A percentile compares a stretch with the other conserved stretches of the same genome.
These are phyloP conservation scores for Mucor mucedo DNA, from an alignment of 371 early-diverging fungal species.

Conservation along the genomic window DNA sequence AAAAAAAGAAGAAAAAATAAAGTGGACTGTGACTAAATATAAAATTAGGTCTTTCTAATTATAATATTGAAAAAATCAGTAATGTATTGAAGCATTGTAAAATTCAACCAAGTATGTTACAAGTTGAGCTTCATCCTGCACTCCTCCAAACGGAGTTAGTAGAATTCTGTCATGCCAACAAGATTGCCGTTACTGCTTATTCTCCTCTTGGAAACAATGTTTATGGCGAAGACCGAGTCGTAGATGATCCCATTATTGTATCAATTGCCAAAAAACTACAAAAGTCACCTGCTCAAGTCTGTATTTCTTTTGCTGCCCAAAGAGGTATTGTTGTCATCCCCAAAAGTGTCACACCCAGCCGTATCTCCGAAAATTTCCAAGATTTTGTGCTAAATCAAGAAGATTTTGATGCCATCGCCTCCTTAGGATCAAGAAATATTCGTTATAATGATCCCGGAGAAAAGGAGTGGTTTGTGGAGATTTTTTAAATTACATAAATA, in stretches of 20 bases:
- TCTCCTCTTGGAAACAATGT: constrained; percentile 62
- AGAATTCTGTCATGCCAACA: constrained; percentile 39
- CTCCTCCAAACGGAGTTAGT: constrained; percentile 52
- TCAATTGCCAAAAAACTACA: constrained; percentile 66
- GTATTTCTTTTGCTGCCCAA: constrained; percentile 79
- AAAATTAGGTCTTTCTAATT: constrained; percentile 66
- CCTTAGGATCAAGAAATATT: constrained; percentile 41
- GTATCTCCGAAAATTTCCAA: constrained; percentile 63
- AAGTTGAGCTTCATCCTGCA: constrained; percentile 68
- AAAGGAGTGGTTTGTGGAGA: constrained; percentile 34
- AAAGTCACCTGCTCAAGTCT: constrained; percentile 78
- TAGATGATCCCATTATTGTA: constrained; percentile 49
- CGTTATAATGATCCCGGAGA: constrained; percentile 53
- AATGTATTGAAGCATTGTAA: constrained; percentile 55
- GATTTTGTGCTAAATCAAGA: constrained; percentile 55
- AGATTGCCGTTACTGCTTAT: constrained; percentile 47
- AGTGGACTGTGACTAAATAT: background rate
- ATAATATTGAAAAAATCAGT: constrained; percentile 57
- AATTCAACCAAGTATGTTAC: constrained; percentile 71
- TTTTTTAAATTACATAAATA: background rate
- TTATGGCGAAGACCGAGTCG: constrained; percentile 75
- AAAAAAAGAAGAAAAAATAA: too few relatives aligned
- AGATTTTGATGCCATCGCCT: constrained; percentile 49
- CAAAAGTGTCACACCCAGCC: constrained; percentile 56
- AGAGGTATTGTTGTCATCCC: constrained; percentile 67